A percentile compares a stretch with the other conserved stretches of the same genome.
Evolutionary conservation across 257 asterid genomes (phyloP).

Genomic region (Solanum gracilifrons): DNA sequence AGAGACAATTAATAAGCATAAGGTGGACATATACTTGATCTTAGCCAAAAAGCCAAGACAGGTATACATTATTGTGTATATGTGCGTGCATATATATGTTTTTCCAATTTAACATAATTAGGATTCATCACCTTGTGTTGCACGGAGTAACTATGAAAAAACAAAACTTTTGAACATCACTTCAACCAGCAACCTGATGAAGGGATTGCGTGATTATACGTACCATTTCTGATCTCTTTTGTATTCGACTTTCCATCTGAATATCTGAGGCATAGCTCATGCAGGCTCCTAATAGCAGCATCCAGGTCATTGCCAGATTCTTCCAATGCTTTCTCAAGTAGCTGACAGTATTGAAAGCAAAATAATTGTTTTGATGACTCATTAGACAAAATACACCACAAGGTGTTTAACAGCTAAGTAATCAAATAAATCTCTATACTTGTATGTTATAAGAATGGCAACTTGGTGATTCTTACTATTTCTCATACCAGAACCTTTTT

Average conservation of each 20-base stretch:
- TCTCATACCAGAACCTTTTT: background rate
- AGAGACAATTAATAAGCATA: background rate
- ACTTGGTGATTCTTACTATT: background rate
- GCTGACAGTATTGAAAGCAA: conserved; percentile 18
- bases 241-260: conserved; percentile 14
- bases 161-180: background rate
- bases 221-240: conserved; percentile 32
- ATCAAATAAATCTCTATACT: background rate
- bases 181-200: background rate
- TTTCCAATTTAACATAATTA: background rate
- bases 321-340: conserved; percentile 47
- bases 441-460: background rate
- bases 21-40: background rate
- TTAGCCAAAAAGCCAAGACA: background rate
- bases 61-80: background rate
- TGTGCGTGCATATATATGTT: background rate
- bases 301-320: conserved; percentile 48
- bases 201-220: background rate
- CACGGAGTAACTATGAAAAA: background rate
- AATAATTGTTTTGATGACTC: background rate
- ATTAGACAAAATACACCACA: background rate
- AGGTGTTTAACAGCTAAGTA: background rate
- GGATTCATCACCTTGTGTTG: background rate
- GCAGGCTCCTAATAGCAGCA: conserved; percentile 43
- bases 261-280: conserved; percentile 31